Evolutionary conservation across 768 basidiomycete genomes (phyloP), one percentile per base, ranked within the genome.

Genomic region (Lentinus tigrinus): DNA sequence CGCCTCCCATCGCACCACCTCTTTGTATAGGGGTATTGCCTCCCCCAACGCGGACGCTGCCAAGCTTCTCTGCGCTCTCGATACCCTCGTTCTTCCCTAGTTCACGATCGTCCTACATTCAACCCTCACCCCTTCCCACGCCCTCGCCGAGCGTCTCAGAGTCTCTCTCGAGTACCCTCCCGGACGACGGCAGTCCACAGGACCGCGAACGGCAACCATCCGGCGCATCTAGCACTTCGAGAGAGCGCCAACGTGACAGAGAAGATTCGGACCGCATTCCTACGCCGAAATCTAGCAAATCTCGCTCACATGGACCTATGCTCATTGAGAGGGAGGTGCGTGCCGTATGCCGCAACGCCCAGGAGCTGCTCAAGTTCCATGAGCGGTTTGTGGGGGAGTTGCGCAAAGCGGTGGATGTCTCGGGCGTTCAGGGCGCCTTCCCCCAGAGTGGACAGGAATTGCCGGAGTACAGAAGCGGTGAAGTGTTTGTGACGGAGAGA

Each of bases 341-440:
- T 46, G 58, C 77, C 4, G 70, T 93, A 56, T 81, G 80, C 40
- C 82, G 90, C 42, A 91, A 92, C 73, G 82, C 85, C 4, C 81
- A 80, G 56, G 81, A 88, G 27, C 75, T 93, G 23, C 77, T 93
- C 52, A 73, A 77, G 24, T 71, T 91, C 14, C 91, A 93, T 60
- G 86, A 91, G 67, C 74, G 76, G 9, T 84, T 93, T 43, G 77
- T 85, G n/a, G 70, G 69, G 50, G 81, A 82, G 61, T 77, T 93
- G 42, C 72, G 76, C 36, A 68, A 69, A 4, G 79, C 79, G 21
- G 69, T 88, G 37, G 68, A 73, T 21, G 80, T 81, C 10, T 74
- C 84, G 10, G 86, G 86, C 6, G 77, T 85, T 62, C 62, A 46
- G 21, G 37, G 47, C 40, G 59, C 57, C 28, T 62, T 68, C 28